A percentile compares a stretch with the other conserved stretches of the same genome.
Evolutionary conservation across 176 grass and related monocot genomes (phyloP).

Genomic region (Pharus latifolius): DNA sequence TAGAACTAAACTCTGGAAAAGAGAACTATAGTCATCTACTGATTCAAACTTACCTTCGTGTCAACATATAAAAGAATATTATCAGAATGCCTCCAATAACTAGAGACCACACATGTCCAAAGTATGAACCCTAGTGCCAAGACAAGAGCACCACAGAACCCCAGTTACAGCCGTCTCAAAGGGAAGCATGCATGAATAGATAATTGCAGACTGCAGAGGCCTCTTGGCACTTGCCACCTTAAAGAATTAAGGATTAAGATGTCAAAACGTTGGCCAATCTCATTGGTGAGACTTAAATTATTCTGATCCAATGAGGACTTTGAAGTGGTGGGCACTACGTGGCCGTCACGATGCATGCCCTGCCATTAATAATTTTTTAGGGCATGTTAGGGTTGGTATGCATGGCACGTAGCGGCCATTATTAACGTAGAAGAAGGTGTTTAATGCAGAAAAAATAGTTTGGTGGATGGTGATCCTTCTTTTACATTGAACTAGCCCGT

Average conservation of each 20-base stretch:
- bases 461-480: too few species aligned
- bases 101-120: not conserved
- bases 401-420: conserved; percentile 30
- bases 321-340: conserved; percentile 28
- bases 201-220: not conserved
- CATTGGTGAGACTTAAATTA: not conserved
- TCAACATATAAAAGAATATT: too few species aligned
- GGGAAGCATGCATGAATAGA: not conserved
- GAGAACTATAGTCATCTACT: too few species aligned
- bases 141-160: conserved; percentile 2
- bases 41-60: too few species aligned
- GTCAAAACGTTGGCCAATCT: not conserved
- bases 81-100: not conserved
- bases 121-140: not conserved
- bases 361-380: not conserved
- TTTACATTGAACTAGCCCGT: too few species aligned
- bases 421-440: conserved; percentile 17
- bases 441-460: not conserved
- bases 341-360: conserved; percentile 37
- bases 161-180: not conserved
- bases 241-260: too few species aligned
- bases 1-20: too few species aligned
- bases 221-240: too few species aligned
- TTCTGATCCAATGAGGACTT: not conserved
- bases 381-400: conserved; percentile 14